Conservation (phyloP, 2,329 filamentous ascomycete genomes). For the Plectosphaerella cucumerina region DNA sequence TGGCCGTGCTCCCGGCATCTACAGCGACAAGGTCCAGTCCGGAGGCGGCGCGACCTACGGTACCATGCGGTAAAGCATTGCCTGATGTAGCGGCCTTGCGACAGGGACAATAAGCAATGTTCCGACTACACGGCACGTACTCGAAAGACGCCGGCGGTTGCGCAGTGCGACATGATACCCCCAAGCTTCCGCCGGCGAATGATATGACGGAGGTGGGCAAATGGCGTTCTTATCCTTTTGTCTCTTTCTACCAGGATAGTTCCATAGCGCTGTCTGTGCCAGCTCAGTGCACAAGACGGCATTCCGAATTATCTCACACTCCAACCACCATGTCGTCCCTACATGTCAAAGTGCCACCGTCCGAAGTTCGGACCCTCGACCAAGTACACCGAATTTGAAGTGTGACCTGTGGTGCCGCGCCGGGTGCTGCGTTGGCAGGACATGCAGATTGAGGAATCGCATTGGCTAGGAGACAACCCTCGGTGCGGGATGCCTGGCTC, state of each 20-base stretch:
- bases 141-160: not conserved
- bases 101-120: not conserved
- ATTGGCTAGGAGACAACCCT: not conserved
- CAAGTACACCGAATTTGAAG: not conserved
- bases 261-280: no score
- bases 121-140: no score
- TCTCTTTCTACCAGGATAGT: no score
- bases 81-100: not conserved
- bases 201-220: not conserved
- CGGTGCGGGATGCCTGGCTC: not conserved
- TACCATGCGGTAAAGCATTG: constrained; percentile 31
- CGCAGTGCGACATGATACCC: not conserved
- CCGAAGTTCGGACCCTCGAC: no score
- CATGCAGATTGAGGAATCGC: not conserved
- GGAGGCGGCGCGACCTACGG: constrained; percentile 62
- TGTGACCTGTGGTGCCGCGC: not conserved
- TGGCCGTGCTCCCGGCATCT: constrained; percentile 62
- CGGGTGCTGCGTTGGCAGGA: not conserved
- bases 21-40: constrained; percentile 67
- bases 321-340: no score
- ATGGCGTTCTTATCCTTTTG: no score
- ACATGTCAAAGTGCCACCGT: no score
- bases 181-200: not conserved
- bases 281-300: no score
- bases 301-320: no score